These are phyloP conservation scores for Psilocybe tampanensis DNA, from an alignment of 768 basidiomycete species.

Conservation along the genomic window DNA sequence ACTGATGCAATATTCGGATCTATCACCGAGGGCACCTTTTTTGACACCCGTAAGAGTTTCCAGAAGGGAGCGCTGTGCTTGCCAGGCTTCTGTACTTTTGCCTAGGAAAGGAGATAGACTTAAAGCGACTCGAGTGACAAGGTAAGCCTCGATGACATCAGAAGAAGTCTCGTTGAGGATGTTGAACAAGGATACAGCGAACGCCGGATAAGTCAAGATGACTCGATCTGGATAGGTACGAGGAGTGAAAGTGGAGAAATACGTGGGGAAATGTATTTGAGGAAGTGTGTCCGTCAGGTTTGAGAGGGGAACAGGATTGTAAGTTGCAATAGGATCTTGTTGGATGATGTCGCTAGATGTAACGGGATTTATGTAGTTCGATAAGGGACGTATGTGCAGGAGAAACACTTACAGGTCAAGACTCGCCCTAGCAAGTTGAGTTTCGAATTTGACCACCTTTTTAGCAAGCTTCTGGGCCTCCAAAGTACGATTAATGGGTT, in stretches of 20 bases:
- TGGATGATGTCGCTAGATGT: conserved; percentile 59
- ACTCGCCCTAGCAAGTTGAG: conserved; percentile 72
- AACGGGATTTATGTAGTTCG: neutral
- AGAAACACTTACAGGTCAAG: conserved; percentile 66
- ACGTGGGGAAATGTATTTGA: conserved; percentile 81
- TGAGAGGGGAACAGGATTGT: conserved; percentile 78
- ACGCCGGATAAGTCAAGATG: conserved; percentile 83
- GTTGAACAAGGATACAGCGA: conserved; percentile 62
- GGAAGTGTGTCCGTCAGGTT: conserved; percentile 71
- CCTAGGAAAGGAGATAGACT: conserved; percentile 73
- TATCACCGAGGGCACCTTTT: conserved; percentile 81
- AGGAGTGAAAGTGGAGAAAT: conserved; percentile 84
- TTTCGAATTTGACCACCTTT: conserved; percentile 78
- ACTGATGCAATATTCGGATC: conserved; percentile 81
- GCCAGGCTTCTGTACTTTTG: conserved; percentile 75
- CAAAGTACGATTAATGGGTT: conserved; percentile 52
- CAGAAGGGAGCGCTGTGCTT: conserved; percentile 66
- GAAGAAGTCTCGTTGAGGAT: conserved; percentile 70
- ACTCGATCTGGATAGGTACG: conserved; percentile 74
- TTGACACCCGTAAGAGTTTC: conserved; percentile 84
- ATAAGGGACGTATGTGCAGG: neutral
- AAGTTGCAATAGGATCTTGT: conserved; percentile 83
- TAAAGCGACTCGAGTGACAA: conserved; percentile 76
- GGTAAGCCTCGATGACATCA: conserved; percentile 84
- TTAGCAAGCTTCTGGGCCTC: conserved; percentile 67